A percentile compares a stretch with the other conserved stretches of the same genome.
Evolutionary conservation across 108 stramenopile genomes (phyloP).

Genomic region (Skeletonema tropicum): DNA sequence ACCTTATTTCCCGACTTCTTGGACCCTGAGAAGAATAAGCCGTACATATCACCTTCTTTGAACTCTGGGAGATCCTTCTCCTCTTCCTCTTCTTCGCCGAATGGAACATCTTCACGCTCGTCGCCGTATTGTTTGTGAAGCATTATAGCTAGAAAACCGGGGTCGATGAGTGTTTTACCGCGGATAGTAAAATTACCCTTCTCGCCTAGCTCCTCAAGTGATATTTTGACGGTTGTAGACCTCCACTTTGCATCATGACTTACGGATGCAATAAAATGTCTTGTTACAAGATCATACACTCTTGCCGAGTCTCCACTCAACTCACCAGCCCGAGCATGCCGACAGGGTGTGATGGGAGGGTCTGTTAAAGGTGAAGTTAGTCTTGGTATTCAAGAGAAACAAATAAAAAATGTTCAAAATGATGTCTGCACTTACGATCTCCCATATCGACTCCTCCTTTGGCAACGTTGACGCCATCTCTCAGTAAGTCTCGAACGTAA

Average conservation of each 20-base stretch:
- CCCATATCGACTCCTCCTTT: constrained; percentile 90
- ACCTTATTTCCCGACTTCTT: constrained; percentile 57
- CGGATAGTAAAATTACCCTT: constrained; percentile 75
- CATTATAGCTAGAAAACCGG: constrained; percentile 85
- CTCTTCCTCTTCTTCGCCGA: constrained; percentile 71
- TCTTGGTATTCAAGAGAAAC: not conserved
- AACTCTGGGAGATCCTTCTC: constrained; percentile 82
- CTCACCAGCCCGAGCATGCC: constrained; percentile 61
- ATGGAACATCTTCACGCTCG: constrained; percentile 46
- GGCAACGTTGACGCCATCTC: constrained; percentile 44
- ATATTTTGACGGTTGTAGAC: constrained; percentile 72
- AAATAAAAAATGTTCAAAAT: constrained; percentile 1
- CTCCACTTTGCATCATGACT: constrained; percentile 88
- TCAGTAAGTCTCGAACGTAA: constrained; percentile 70
- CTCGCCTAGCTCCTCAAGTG: constrained; percentile 70
- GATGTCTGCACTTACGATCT: constrained; percentile 57
- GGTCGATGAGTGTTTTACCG: constrained; percentile 70
- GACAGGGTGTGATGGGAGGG: constrained; percentile 84
- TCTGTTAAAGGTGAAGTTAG: not conserved
- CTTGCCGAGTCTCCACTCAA: constrained; percentile 82
- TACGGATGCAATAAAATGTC: constrained; percentile 91
- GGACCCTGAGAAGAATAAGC: constrained; percentile 44
- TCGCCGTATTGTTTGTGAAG: constrained; percentile 85
- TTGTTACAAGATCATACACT: constrained; percentile 84
- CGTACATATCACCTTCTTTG: constrained; percentile 61